A percentile compares a stretch with the other conserved stretches of the same genome.
Evolutionary conservation across 495 filamentous ascomycete species (phyloP).

Genomic region (Penicillium verhagenii): DNA sequence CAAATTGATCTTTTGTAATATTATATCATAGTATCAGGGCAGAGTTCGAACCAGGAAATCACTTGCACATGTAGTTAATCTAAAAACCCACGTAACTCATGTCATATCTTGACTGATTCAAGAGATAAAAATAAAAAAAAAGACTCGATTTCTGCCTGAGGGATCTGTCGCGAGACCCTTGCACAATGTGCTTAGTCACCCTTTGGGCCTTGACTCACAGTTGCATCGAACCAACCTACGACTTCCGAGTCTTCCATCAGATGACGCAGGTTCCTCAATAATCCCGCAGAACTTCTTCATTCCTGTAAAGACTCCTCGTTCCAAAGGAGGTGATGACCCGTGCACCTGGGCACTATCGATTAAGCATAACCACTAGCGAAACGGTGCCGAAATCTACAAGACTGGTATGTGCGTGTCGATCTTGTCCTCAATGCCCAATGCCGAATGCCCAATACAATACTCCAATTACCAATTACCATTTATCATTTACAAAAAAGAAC

Average conservation of each 20-base stretch:
- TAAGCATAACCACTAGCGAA: constrained; percentile 12
- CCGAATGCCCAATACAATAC: no score
- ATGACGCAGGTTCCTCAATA: constrained; percentile 5
- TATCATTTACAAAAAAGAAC: no score
- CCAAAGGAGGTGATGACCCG: constrained; percentile 5
- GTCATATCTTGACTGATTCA: no score
- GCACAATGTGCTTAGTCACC: not conserved
- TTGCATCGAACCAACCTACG: constrained; percentile 12
- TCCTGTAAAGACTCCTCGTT: not conserved
- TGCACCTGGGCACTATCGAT: constrained; percentile 6
- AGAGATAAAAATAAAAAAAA: no score
- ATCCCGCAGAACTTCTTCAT: not conserved
- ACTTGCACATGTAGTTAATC: no score
- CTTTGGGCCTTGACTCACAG: no score
- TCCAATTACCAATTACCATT: no score
- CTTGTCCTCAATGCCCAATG: not conserved
- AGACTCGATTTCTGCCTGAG: not conserved
- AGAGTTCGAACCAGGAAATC: not conserved
- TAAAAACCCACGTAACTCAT: no score
- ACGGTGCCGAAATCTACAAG: not conserved
- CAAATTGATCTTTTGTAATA: constrained; percentile 2
- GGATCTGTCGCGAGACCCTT: not conserved
- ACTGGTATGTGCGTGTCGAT: no score
- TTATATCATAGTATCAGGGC: not conserved
- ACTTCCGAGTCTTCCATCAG: not conserved